Percentiles rank a stretch among this genome's conserved stretches.
These are phyloP conservation scores for Aspergillus persii DNA, from an alignment of 2,329 filamentous ascomycete species.

Conservation along the genomic window DNA sequence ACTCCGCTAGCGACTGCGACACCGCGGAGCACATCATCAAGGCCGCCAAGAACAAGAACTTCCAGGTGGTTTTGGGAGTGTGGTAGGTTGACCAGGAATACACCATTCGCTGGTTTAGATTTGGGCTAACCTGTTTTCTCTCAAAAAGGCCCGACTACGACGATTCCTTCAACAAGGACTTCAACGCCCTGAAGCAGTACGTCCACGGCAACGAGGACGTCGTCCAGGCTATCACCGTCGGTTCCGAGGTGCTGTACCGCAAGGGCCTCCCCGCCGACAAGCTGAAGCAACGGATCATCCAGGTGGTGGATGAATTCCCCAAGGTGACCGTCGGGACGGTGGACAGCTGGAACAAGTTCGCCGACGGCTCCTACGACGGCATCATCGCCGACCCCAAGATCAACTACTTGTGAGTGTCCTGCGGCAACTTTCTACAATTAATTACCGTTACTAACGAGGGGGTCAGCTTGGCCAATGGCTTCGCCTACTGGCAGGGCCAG, in stretches of 20 bases:
- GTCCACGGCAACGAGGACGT: constrained; percentile 51
- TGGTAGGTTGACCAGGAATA: constrained; percentile 50
- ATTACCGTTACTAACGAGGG: not conserved
- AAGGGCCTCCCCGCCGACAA: constrained; percentile 62
- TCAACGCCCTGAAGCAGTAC: constrained; percentile 52
- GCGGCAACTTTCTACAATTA: not conserved
- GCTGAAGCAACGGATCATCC: constrained; percentile 61
- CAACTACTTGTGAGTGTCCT: constrained; percentile 52
- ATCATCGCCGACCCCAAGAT: constrained; percentile 58
- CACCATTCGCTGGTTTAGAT: not conserved
- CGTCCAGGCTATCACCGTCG: constrained; percentile 68
- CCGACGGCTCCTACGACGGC: constrained; percentile 65
- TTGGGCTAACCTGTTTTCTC: not conserved
- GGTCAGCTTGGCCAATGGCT: constrained; percentile 61
- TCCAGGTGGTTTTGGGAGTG: constrained; percentile 68
- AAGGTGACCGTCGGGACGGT: constrained; percentile 63
- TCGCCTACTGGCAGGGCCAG: constrained; percentile 70
- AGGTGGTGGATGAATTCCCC: constrained; percentile 57
- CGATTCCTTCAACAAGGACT: constrained; percentile 61
- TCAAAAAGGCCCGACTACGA: constrained; percentile 57
- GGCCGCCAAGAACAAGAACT: constrained; percentile 62
- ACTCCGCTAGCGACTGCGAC: constrained; percentile 66
- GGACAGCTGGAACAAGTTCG: constrained; percentile 71
- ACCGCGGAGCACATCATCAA: constrained; percentile 62
- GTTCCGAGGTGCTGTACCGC: constrained; percentile 69